Evolutionary conservation across 305 asterid species (phyloP).

Genomic region (Caryopteris hybrid): DNA sequence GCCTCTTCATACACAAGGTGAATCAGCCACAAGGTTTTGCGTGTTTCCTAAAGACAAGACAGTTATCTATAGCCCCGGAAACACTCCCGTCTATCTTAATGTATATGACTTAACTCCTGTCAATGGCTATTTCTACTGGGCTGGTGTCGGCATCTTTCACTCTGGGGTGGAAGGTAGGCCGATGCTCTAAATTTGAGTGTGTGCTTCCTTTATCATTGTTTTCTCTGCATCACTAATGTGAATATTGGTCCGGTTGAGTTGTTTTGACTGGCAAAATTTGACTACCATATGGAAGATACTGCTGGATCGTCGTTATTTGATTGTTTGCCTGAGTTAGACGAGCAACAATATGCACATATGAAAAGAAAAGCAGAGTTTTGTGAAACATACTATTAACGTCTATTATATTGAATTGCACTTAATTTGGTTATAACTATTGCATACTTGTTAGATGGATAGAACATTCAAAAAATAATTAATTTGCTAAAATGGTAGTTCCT

Average conservation of each 20-base stretch:
- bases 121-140: conserved; percentile 83
- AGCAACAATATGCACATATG: background rate
- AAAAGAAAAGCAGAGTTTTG: too few species aligned
- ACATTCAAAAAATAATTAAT: background rate
- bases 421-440: background rate
- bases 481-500: too few species aligned
- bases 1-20: conserved; percentile 45
- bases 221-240: background rate
- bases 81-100: conserved; percentile 69
- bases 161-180: conserved; percentile 81
- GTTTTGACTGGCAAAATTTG: background rate
- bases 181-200: conserved; percentile 9
- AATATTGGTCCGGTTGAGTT: background rate
- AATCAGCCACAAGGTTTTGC: conserved; percentile 38
- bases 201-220: background rate
- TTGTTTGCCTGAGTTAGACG: background rate
- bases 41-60: conserved; percentile 58
- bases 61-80: conserved; percentile 35
- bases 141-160: conserved; percentile 87
- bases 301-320: too few species aligned
- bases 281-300: background rate
- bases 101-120: conserved; percentile 73
- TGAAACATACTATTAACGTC: background rate
- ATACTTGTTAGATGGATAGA: background rate
- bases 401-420: background rate